A percentile compares a stretch with the other conserved stretches of the same genome.
Evolutionary conservation across 129 eudicot species (phyloP).

Genomic region (Flaveria trinervia): DNA sequence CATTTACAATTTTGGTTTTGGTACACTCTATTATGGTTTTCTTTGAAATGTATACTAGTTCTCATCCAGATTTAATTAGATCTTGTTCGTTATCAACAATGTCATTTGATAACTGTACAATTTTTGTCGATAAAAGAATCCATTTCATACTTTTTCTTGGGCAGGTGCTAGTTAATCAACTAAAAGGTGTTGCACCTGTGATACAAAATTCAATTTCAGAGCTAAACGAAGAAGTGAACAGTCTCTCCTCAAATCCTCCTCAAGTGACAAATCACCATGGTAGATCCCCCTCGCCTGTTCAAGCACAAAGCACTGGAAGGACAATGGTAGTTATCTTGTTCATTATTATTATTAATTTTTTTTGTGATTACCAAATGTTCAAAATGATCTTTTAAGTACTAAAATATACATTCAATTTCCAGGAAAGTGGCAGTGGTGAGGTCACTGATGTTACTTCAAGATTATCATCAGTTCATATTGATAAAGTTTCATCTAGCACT

Average conservation of each 20-base stretch:
- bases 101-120: background rate
- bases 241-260: constrained; percentile 69
- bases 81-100: background rate
- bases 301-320: constrained; percentile 76
- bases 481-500: constrained; percentile 64
- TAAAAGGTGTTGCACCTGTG: constrained; percentile 89
- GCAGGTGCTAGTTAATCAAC: constrained; percentile 91
- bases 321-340: constrained; percentile 51
- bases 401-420: constrained; percentile 24
- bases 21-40: background rate
- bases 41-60: background rate
- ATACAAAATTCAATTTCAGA: constrained; percentile 84
- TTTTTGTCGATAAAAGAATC: background rate
- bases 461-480: constrained; percentile 70
- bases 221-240: constrained; percentile 78
- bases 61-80: background rate
- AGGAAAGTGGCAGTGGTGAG: constrained; percentile 78
- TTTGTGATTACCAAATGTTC: background rate
- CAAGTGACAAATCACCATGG: constrained; percentile 48
- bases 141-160: constrained; percentile 12
- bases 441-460: constrained; percentile 66
- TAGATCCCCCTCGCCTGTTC: constrained; percentile 70
- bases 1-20: background rate
- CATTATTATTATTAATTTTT: background rate
- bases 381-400: constrained; percentile 18